These are phyloP conservation scores for Botrytis elliptica DNA, from an alignment of 2,329 filamentous ascomycete species.

Conservation along the genomic window DNA sequence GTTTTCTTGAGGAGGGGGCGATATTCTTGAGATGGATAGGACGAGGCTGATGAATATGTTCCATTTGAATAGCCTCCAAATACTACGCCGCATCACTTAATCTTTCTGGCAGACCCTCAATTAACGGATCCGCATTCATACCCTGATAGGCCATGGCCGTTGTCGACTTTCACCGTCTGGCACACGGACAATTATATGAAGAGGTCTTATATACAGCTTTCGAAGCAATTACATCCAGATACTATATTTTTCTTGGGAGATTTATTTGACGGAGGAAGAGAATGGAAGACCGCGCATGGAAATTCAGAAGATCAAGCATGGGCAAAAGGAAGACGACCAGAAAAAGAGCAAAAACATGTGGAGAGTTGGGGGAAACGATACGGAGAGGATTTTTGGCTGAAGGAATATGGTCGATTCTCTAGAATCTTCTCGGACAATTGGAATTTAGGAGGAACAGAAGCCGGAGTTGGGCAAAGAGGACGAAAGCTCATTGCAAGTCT, in stretches of 20 bases:
- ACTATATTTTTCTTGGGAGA: conserved; percentile 90
- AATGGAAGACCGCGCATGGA: conserved; percentile 77
- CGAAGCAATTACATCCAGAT: conserved; percentile 75
- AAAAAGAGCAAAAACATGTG: conserved; percentile 53
- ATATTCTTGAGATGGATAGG: conserved; percentile 5
- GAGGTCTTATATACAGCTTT: conserved; percentile 76
- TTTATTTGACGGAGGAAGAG: conserved; percentile 90
- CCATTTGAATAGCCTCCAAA: conserved; percentile 60
- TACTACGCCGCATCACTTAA: conserved; percentile 73
- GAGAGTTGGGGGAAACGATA: conserved; percentile 73
- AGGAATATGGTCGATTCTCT: conserved; percentile 84
- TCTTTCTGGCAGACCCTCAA: conserved; percentile 70
- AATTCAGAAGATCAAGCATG: conserved; percentile 59
- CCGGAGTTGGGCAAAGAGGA: conserved; percentile 60
- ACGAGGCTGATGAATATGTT: conserved; percentile 28
- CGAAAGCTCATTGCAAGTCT: conserved; percentile 80
- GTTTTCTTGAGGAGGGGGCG: conserved; percentile 32
- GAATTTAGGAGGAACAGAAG: conserved; percentile 54
- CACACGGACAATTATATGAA: conserved; percentile 91
- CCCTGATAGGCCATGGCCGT: conserved; percentile 67
- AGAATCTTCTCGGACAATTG: conserved; percentile 76
- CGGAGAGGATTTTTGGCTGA: conserved; percentile 78
- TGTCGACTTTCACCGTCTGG: conserved; percentile 63
- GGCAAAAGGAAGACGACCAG: conserved; percentile 52
- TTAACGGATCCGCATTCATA: conserved; percentile 75